Evolutionary conservation across 371 early-diverging fungal genomes (phyloP), one percentile per base, ranked within the genome.

Genomic region (Mortierella sp.): DNA sequence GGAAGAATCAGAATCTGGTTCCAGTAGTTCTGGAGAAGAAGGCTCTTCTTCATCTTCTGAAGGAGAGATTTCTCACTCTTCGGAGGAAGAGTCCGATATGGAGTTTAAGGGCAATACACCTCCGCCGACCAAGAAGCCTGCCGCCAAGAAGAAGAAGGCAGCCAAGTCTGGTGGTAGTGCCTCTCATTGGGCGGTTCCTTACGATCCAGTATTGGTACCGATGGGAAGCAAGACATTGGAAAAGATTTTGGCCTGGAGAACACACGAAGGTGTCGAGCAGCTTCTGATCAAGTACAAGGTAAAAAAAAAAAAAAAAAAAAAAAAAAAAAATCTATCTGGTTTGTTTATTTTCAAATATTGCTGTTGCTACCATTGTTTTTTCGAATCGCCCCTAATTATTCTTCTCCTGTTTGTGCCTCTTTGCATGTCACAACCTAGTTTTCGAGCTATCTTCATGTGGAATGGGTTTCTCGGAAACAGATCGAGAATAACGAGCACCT

Each of bases 371-470:
- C 26, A 25, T 45, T 16, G 19, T 6, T 21, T 44, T n/a, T 6
- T 45, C 58, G 4, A 37, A 50, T 30, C 14, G 15, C 18, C 26
- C 53, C 18, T 0, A 56, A 2, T 23, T 26, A 15, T 18, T 48
- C 16, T 15, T 12, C 25, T 19, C 26, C 4, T 23, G 30, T 25
- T 28, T 48, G 74, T 23, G 19, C 28, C 18, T 28, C 45, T 19
- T 28, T n/a, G 21, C 45, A 44, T 44, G 28, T 69, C 86, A 85
- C 80, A 86, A 21, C 9, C 14, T 70, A 87, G 80, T 79, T 70
- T 30, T 59, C 91, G 81, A 91, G 92, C 82, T 96, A 93, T 76
- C 85, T 89, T 57, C 96, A 96, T 73, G 89, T 92, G 4, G 94
- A 95, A 64, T 96, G 97, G 95, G 88, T 97, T 1, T 85, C 89